Conservation (phyloP, 768 basidiomycete genomes). For the Boletus rex-veris region DNA sequence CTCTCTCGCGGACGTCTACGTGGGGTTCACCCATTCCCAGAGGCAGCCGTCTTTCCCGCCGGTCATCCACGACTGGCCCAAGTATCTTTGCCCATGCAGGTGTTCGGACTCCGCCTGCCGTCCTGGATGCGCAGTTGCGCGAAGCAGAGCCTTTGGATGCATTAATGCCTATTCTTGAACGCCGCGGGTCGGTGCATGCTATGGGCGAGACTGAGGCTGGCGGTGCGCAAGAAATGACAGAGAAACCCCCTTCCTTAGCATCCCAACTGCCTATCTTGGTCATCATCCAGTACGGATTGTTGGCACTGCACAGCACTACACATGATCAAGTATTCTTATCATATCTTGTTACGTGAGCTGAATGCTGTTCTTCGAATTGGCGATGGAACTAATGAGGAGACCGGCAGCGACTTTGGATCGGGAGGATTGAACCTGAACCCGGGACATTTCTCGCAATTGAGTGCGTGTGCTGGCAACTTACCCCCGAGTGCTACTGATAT, state of each 20-base stretch:
- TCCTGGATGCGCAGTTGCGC: conserved; percentile 67
- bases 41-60: conserved; percentile 38
- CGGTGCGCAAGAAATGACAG: conserved; percentile 38
- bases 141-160: conserved; percentile 37
- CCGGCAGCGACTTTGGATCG: conserved; percentile 63
- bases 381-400: neutral
- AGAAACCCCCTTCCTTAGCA: conserved; percentile 61
- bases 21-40: conserved; percentile 34
- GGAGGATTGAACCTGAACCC: conserved; percentile 93
- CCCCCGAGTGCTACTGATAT: conserved; percentile 4
- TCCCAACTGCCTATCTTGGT: conserved; percentile 78
- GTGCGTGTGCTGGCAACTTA: conserved; percentile 37
- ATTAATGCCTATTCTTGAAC: conserved; percentile 54
- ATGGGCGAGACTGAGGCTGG: conserved; percentile 24
- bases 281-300: conserved; percentile 85
- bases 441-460: conserved; percentile 88
- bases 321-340: conserved; percentile 92
- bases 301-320: conserved; percentile 85
- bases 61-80: conserved; percentile 59
- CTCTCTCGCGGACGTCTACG: conserved; percentile 23
- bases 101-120: conserved; percentile 72
- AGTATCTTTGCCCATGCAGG: conserved; percentile 84
- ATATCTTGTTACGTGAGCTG: conserved; percentile 60
- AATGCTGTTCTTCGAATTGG: neutral
- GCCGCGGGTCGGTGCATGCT: conserved; percentile 31